Evolutionary conservation across 78 protist genomes (phyloP), one percentile per base, ranked within the genome.

Genomic region (Anaeramoeba ignava): DNA sequence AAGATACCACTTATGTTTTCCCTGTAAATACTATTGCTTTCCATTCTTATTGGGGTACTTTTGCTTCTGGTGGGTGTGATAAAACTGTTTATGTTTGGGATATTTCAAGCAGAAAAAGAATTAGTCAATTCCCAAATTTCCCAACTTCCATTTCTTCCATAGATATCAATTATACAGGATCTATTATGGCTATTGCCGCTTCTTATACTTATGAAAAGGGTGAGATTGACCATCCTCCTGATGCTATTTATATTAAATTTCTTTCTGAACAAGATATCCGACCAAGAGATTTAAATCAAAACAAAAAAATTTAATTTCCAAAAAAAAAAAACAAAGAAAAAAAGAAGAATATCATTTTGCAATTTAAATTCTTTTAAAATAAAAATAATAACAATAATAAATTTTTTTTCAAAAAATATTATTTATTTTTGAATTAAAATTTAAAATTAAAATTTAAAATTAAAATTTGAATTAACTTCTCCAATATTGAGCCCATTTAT

Each of bases 41-140:
- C 85, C 94, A 95, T 68, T 96, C 97, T 0, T 0, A 80, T 27
- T 3, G 54, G 34, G 95, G 95, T 12, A 94, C 95, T 12, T 93
- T 96, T 80, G 98, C 98, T 27, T 93, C 97, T n/a, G 98, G 97
- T 41, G 98, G 98, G 1, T 89, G 94, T 82, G 98, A 96, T 78
- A 95, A 93, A 37, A 73, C 81, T 40, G 96, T 96, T 42, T 86
- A 84, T 67, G 83, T 90, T 31, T 95, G 98, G 98, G 96, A 95
- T 82, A 90, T 89, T 42, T 84, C 33, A 27, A 86, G 88, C 87
- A 85, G 88, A 83, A 92, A 91, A 89, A 88, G 89, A 41, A 42
- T 90, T 27, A 39, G 79, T 87, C 88, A 86, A 81, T 42, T 82
- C 3, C 85, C 67, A 67, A 31, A 38, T 36, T 93, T 89, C 36